Evolutionary conservation across 352 stramenopile genomes (phyloP).

Genomic region (Phytophthora ohioensis): DNA sequence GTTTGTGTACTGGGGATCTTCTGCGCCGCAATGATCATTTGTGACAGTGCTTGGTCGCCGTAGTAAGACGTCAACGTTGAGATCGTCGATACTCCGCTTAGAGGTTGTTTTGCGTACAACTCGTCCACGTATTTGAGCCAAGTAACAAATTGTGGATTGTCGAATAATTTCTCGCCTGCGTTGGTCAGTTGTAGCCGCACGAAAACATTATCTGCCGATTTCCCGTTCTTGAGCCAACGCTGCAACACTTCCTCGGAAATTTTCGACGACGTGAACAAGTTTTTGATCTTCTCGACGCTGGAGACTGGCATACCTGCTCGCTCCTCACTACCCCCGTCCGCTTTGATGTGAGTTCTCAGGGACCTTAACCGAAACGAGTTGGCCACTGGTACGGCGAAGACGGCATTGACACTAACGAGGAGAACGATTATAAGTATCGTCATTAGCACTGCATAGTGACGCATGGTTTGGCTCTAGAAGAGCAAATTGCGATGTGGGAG

Average conservation of each 20-base stretch:
- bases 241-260: neutral
- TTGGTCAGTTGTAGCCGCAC: neutral
- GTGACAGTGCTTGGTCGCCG: neutral
- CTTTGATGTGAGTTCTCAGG: neutral
- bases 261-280: neutral
- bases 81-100: neutral
- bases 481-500: too few relatives aligned
- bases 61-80: neutral
- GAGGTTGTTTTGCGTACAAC: neutral
- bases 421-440: neutral
- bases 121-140: neutral
- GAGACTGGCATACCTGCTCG: neutral
- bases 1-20: neutral
- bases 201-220: conserved; percentile 9
- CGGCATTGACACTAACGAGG: neutral
- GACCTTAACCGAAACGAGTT: neutral
- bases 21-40: neutral
- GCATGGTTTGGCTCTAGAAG: neutral
- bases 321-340: neutral
- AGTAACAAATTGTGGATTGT: neutral
- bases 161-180: neutral
- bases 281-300: neutral
- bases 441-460: neutral
- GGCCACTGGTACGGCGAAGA: neutral
- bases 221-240: neutral